A percentile compares a stretch with the other conserved stretches of the same genome.
Conservation (phyloP, 2,329 filamentous ascomycete genomes). For the Curvularia hawaiiensis region DNA sequence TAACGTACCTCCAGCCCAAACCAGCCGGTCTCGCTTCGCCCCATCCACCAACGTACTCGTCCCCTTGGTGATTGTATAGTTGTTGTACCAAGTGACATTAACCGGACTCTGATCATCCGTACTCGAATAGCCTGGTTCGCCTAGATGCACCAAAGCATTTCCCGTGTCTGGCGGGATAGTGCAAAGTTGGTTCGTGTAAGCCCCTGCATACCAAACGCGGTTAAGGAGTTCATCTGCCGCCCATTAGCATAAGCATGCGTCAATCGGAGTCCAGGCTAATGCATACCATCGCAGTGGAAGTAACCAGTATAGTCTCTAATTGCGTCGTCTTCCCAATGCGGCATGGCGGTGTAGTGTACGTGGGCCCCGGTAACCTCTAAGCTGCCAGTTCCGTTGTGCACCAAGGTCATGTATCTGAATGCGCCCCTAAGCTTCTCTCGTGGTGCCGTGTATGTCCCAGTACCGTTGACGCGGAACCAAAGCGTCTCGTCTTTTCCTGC, state of each 20-base stretch:
- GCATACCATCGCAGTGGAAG: conserved; percentile 49
- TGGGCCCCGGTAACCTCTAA: conserved; percentile 45
- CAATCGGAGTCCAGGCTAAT: neutral
- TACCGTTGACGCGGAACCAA: conserved; percentile 52
- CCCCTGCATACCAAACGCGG: conserved; percentile 52
- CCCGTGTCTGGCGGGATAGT: conserved; percentile 46
- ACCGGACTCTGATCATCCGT: conserved; percentile 33
- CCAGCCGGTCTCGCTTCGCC: conserved; percentile 63
- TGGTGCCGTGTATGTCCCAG: conserved; percentile 51
- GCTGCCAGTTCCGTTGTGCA: conserved; percentile 51
- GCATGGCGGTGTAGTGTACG: conserved; percentile 54
- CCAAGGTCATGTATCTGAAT: conserved; percentile 54
- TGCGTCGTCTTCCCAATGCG: conserved; percentile 47
- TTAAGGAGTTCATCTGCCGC: conserved; percentile 50
- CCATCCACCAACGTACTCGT: conserved; percentile 55
- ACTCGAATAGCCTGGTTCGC: conserved; percentile 27
- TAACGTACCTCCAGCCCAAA: conserved; percentile 60
- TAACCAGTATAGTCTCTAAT: conserved; percentile 48
- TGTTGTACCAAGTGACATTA: conserved; percentile 50
- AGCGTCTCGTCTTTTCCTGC: conserved; percentile 55
- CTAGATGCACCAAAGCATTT: conserved; percentile 44
- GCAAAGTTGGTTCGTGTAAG: conserved; percentile 49
- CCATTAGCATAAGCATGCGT: conserved; percentile 3
- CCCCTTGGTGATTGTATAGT: conserved; percentile 50
- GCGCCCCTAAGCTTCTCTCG: conserved; percentile 51